Evolutionary conservation across 2,329 filamentous ascomycete species (phyloP), one percentile per base, ranked within the genome.

Genomic region (Fusarium sp.): DNA sequence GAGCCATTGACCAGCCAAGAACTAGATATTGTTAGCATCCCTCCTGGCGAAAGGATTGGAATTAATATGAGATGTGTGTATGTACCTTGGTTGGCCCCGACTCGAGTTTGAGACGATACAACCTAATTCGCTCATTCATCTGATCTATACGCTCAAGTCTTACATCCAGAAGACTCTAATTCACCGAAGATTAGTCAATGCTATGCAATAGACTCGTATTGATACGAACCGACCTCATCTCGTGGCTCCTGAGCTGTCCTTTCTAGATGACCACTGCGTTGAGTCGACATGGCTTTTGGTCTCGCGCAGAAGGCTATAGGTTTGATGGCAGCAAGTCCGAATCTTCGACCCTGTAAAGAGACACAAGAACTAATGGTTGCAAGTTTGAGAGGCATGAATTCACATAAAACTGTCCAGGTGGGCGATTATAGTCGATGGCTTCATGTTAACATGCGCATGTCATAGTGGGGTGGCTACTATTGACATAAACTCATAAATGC

Each of bases 1-100:
- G 63, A 97, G 87, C 94, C 94, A 97, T 85, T 97, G 95, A 60
- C 95, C 95, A 9, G 95, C 90, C 10, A 91, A 86, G 82, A 96
- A 97, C 87, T 93, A 81, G 47, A 13, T 5, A 5, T 18, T 7
- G 21, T 64, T 28, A 71, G 37, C 11, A 50, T 7, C 19, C 8
- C 15, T 28, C 10, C n/a, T 15, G 18, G 15, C 25, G 46, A 25
- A 11, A 18, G 16, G 15, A 12, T 11, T 25, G 15, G 6, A 10
- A 18, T 9, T 9, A 12, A 12, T 25, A 18, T 25, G 15, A 6
- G 16, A 46, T 13, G 16, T 13, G 28, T 46, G 49, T 63, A 64
- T 77, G 53, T 83, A 90, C 90, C 79, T 86, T 85, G 73, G 89
- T 67, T 21, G 83, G 80, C 5, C 81, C 78, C 6, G 84, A 82